Conservation (phyloP, 495 filamentous ascomycete genomes). For the Pseudomonodictys pantanalensis region DNA sequence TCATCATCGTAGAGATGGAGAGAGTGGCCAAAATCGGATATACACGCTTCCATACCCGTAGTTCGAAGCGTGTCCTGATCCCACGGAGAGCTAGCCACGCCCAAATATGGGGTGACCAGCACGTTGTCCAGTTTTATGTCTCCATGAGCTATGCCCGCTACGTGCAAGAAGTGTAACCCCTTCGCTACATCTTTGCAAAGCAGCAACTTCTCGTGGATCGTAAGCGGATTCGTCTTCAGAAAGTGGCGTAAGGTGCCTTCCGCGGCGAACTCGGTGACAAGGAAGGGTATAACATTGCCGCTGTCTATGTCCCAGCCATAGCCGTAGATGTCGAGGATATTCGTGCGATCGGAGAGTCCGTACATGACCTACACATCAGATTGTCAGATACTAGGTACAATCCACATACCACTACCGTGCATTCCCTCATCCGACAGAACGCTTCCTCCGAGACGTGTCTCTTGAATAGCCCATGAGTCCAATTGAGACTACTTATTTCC, state of each 20-base stretch:
- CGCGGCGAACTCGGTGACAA: conserved; percentile 39
- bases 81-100: neutral
- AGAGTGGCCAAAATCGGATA: conserved; percentile 7
- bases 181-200: conserved; percentile 10
- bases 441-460: too few relatives aligned
- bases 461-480: too few relatives aligned
- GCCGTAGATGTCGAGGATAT: conserved; percentile 39
- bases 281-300: conserved; percentile 33
- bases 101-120: conserved; percentile 1
- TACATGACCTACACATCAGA: too few relatives aligned
- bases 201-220: conserved; percentile 2
- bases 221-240: conserved; percentile 20
- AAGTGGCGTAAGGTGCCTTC: conserved; percentile 38
- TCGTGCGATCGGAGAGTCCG: conserved; percentile 34
- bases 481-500: too few relatives aligned
- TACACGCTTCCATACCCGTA: conserved; percentile 5
- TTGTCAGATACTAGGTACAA: too few relatives aligned
- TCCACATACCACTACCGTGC: too few relatives aligned
- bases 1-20: conserved; percentile 8
- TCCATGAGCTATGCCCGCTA: too few relatives aligned
- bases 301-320: conserved; percentile 40
- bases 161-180: too few relatives aligned
- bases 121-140: conserved; percentile 17
- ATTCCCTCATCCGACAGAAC: too few relatives aligned
- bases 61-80: neutral